phyloP scores from a whole-genome alignment of 257 asterid species.

The Osmanthus fragrans region DNA sequence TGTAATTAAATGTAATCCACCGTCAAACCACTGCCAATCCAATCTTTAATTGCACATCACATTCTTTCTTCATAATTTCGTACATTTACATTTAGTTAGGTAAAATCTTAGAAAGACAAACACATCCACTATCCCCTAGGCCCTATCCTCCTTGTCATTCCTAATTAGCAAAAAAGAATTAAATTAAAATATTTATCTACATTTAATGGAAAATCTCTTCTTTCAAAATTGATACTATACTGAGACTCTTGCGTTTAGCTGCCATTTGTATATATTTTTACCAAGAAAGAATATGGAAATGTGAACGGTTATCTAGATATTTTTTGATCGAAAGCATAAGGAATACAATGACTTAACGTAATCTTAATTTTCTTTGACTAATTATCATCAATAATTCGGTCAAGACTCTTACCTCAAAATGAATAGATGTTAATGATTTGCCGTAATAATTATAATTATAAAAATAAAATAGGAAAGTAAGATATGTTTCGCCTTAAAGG shows the following conservation, averaged over 20 bases:
- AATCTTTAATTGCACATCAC: background rate
- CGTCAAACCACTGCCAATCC: background rate
- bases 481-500: too few species aligned
- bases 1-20: conserved; percentile 5
- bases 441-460: too few species aligned
- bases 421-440: too few species aligned
- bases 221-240: background rate
- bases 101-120: background rate
- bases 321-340: too few species aligned
- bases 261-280: too few species aligned
- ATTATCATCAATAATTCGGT: background rate
- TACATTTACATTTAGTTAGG: background rate
- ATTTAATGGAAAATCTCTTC: background rate
- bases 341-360: too few species aligned
- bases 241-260: background rate
- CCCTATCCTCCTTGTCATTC: background rate
- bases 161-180: background rate
- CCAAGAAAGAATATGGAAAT: too few species aligned
- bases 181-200: background rate
- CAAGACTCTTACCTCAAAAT: too few species aligned
- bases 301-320: too few species aligned
- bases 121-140: background rate
- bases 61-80: background rate
- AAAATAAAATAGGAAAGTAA: too few species aligned
- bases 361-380: too few species aligned